phyloP scores from a whole-genome alignment of 2,329 filamentous ascomycete species.

The Leptographium lundbergii region DNA sequence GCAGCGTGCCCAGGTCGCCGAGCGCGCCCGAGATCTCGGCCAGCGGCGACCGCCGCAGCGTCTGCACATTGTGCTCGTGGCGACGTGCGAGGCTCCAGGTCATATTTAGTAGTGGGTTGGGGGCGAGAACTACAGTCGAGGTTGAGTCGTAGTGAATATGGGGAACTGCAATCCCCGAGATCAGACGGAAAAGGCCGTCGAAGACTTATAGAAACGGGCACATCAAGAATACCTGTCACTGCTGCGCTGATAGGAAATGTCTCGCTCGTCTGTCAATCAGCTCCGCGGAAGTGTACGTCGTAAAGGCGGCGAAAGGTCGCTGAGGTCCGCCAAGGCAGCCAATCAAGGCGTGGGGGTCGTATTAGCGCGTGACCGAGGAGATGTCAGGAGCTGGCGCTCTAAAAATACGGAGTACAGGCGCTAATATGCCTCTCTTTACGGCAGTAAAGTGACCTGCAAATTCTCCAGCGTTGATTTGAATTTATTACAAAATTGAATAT shows the following conservation, averaged over 20 bases:
- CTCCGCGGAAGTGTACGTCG: background rate
- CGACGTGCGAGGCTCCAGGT: slow-evolving; percentile 18
- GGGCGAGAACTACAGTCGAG: background rate
- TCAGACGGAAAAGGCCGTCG: background rate
- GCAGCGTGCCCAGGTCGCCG: slow-evolving; percentile 79
- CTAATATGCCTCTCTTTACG: no score
- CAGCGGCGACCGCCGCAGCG: slow-evolving; percentile 32
- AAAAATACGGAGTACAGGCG: no score
- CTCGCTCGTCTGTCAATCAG: background rate
- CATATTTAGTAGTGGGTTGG: slow-evolving; percentile 4
- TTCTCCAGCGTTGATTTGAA: no score
- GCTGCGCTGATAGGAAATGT: background rate
- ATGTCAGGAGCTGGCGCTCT: background rate
- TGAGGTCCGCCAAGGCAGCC: background rate
- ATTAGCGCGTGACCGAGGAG: background rate
- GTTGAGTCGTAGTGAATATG: background rate
- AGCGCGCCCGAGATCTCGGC: slow-evolving; percentile 77
- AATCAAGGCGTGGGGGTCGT: background rate
- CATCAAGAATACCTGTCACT: background rate
- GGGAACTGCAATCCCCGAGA: background rate
- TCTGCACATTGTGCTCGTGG: slow-evolving; percentile 35
- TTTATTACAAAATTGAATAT: no score
- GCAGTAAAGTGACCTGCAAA: no score
- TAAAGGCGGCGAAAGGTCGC: no score
- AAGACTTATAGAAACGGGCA: background rate